Conservation (phyloP, 2,329 filamentous ascomycete genomes). For the Teratosphaeria nubilosa region DNA sequence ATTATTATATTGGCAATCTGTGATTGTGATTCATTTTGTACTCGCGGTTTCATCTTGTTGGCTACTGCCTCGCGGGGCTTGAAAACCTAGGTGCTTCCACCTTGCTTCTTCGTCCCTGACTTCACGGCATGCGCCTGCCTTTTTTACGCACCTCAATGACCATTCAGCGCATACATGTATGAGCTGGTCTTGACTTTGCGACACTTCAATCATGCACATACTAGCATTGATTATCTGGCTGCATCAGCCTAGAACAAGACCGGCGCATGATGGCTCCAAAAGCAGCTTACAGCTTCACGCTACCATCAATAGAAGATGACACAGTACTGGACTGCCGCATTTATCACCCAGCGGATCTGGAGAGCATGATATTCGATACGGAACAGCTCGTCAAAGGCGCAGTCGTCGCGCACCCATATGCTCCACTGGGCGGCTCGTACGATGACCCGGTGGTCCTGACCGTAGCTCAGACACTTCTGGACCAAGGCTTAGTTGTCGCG, state of each 20-base stretch:
- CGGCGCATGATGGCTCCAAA: background rate
- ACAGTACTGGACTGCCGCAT: conserved; percentile 68
- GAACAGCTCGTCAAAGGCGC: conserved; percentile 33
- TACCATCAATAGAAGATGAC: conserved; percentile 77
- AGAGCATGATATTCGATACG: background rate
- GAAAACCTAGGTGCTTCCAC: background rate
- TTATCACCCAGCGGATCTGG: conserved; percentile 46
- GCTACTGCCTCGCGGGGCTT: background rate
- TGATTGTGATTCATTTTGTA: background rate
- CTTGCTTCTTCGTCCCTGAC: background rate
- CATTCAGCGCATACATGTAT: background rate
- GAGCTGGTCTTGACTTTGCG: background rate
- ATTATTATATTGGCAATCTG: background rate
- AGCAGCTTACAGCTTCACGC: conserved; percentile 46
- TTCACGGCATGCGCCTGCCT: background rate
- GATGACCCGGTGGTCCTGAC: conserved; percentile 72
- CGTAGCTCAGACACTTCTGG: conserved; percentile 53
- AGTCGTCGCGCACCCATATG: conserved; percentile 83
- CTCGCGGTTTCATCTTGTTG: background rate
- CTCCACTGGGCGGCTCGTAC: conserved; percentile 72
- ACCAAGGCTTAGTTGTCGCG: conserved; percentile 61
- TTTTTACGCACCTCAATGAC: background rate
- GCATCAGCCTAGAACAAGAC: background rate
- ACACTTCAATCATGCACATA: background rate
- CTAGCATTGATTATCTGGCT: background rate